Evolutionary conservation across 495 filamentous ascomycete species (phyloP).

Genomic region (Melanomma pulvis-pyrius): DNA sequence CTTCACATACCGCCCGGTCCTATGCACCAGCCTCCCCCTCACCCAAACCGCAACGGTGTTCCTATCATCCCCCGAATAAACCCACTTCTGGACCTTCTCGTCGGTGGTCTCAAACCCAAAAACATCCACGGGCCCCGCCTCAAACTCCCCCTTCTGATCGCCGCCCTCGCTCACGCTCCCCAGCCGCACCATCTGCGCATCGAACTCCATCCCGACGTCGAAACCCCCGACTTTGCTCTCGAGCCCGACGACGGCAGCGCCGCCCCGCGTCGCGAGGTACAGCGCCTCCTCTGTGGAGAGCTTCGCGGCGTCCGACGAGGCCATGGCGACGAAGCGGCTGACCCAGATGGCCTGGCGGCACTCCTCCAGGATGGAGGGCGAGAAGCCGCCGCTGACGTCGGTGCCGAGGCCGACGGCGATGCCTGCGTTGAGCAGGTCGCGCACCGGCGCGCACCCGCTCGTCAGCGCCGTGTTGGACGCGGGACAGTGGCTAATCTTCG

Average conservation of each 20-base stretch:
- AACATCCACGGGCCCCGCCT: constrained; percentile 66
- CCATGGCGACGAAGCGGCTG: constrained; percentile 65
- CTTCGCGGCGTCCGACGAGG: constrained; percentile 53
- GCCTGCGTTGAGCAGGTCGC: constrained; percentile 71
- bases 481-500: constrained; percentile 83
- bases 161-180: constrained; percentile 48
- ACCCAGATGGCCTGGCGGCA: constrained; percentile 76
- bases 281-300: constrained; percentile 83
- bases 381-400: constrained; percentile 87
- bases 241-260: constrained; percentile 75
- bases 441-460: constrained; percentile 71
- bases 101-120: constrained; percentile 85
- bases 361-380: constrained; percentile 74
- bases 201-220: constrained; percentile 85
- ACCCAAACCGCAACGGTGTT: constrained; percentile 84
- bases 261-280: constrained; percentile 80
- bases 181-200: constrained; percentile 78
- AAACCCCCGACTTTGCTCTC: constrained; percentile 71
- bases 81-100: constrained; percentile 82
- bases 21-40: constrained; percentile 72
- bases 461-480: constrained; percentile 79
- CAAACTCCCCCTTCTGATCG: constrained; percentile 37
- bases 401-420: constrained; percentile 84
- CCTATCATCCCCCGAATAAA: constrained; percentile 83
- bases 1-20: not conserved